Base-by-base conservation (phyloP, 1,139 yeast species). In the Sugiyamaella neomexicana region DNA sequence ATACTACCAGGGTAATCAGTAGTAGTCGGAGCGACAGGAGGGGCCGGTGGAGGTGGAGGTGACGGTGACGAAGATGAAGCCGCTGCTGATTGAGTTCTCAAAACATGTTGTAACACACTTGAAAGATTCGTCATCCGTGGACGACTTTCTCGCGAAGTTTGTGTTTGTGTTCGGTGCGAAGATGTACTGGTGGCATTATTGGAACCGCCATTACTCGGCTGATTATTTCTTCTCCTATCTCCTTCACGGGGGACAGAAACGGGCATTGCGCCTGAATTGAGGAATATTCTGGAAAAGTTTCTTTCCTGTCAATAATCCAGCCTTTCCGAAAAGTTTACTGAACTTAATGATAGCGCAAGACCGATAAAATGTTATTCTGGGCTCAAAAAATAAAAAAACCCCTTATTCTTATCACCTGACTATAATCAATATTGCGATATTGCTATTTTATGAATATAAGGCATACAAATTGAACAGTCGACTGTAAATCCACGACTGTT, bases 21-120 rank as follows among this genome's bases (percentile, higher is more conserved):
- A 29, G 10, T 29, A 3, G 25, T 20, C 25, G 25, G 25, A 20
- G 25, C 25, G 25, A 5, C 25, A 20, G 34, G n/a, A 34, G 16
- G 38, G 2, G 38, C 9, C 16, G 38, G 16, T 4, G 15, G 38
- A 2, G 38, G 16, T n/a, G 38, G 16, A 6, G 15, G 38, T 12
- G 38, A 8, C 2, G 38, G 16, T 7, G 15, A 6, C 5, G 31
- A 17, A 10, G 15, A 27, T 2, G 37, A 34, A 4, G 49, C 32
- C 15, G 42, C n/a, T 4, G 41, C 49, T 5, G 49, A 45, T 16
- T 45, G 49, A n/a, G 36, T 45, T 36, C 49, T 45, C 16, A 45
- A 23, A 32, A 45, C 49, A 5, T 45, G 41, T 23, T 45, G 42
- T 37, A 45, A 15, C 15, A 45, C 39, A 27, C 32, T 36, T n/a